Conservation (phyloP, 1,139 yeast genomes). For the Magnusiomyces tetraspermus region DNA sequence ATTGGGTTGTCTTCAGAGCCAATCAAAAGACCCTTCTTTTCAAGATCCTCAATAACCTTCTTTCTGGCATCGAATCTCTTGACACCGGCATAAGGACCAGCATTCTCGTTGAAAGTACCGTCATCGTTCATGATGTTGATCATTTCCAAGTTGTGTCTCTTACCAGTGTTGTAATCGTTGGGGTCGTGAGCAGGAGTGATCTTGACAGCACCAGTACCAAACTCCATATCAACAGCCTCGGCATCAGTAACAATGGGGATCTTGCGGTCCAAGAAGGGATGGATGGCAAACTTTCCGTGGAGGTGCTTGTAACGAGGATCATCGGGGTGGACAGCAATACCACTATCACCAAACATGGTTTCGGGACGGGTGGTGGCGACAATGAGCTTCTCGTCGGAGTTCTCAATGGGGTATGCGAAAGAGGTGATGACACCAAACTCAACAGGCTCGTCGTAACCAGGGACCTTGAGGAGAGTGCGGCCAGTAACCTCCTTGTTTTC, state of each 20-base stretch:
- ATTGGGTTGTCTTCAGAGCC: constrained; percentile 91
- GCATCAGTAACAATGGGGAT: constrained; percentile 82
- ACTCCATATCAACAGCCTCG: constrained; percentile 97
- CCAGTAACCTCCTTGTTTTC: constrained; percentile 85
- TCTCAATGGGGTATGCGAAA: constrained; percentile 82
- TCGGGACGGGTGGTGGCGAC: constrained; percentile 99
- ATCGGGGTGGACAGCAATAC: constrained; percentile 92
- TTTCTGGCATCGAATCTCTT: constrained; percentile 93
- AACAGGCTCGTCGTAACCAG: constrained; percentile 80
- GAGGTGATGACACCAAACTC: constrained; percentile 96
- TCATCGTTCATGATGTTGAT: constrained; percentile 87
- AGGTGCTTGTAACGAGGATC: constrained; percentile 87
- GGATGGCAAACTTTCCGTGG: constrained; percentile 85
- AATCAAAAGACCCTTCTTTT: constrained; percentile 62
- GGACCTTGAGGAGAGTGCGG: constrained; percentile 70
- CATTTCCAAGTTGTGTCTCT: constrained; percentile 81
- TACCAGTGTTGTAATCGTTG: constrained; percentile 94
- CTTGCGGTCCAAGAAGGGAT: constrained; percentile 80
- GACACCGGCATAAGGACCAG: constrained; percentile 82
- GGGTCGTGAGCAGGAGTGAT: constrained; percentile 98
- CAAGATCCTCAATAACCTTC: constrained; percentile 70
- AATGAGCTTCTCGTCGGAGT: constrained; percentile 75
- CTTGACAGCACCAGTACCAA: constrained; percentile 99
- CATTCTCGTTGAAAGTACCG: constrained; percentile 80
- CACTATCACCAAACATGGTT: constrained; percentile 96